Base-by-base conservation (phyloP, 169 alveolate genomes). In the Babesia sp. region DNA sequence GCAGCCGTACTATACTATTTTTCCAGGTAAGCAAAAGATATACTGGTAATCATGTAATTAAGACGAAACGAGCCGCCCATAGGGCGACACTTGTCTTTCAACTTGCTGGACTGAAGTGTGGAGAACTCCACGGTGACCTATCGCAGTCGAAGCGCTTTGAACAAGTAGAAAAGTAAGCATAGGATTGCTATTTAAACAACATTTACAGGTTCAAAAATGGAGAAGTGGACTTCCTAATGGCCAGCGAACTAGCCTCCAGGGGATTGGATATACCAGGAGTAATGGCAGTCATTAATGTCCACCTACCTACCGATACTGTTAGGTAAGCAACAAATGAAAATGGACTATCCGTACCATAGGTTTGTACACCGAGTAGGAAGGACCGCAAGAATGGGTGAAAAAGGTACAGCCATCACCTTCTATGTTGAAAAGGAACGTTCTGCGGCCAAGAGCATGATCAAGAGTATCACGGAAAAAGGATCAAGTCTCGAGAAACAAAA, bases 221-320 rank as follows among this genome's bases (percentile, higher is more conserved):
- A 3, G 87, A 90, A 71, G 94, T 85, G 24, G 94, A 94, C 59
- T 94, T 86, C 86, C 85, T 96, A 45, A 77, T 96, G 72, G 97
- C 98, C 24, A 96, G 98, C 26, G 99, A 96, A 84, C 85, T 96
- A 26, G 98, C 98, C 0, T 95, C 98, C 24, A 89, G 99, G 88
- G 99, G 99, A 11, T 69, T 96, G 46, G 99, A 96, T 87, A 93
- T 96, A 2, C 95, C 93, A 29, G 94, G 93, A 63, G 92, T 96
- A 4, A 80, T 86, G 37, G 92, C 96, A 34, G 98, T 96, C 9
- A 92, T 96, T 41, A 96, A 96, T 79, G 95, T 93, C 61, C 92
- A 92, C 61, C 82, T 95, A 60, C 99, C 99, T 3, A 90, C 93
- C 39, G 97, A 93, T 61, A 92, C 87, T n/a, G 70, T 92, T 9